Base-by-base conservation (phyloP, 2,329 filamentous ascomycete species). In the Microsporum audouinii region DNA sequence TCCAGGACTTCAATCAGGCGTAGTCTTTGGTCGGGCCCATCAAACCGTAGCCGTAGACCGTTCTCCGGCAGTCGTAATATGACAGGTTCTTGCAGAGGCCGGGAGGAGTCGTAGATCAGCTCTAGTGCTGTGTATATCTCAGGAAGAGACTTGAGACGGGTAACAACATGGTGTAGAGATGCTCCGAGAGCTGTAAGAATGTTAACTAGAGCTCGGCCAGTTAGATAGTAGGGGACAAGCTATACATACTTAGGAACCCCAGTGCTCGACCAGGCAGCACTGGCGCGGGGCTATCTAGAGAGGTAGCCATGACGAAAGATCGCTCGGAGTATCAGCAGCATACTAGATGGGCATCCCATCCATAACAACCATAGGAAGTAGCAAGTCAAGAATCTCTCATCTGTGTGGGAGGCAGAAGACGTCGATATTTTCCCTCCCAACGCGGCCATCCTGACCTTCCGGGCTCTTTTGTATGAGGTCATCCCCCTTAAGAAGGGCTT, bases 1-100 rank as follows among this genome's bases (percentile, higher is more conserved):
- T 97, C 91, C 60, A 89, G 76, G 5, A 97, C 84, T 73, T 99
- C 94, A 67, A 99, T 89, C 63, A 99, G 77, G 2, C 94, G 88
- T 47, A 99, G 78, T 39, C 92, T 85, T 74, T 99, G 94, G 69
- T 97, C 91, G 2, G 89, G 86, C 0, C 91, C 94, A 71, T 99
- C 94, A 71, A 99, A 99, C 47, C 89, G 89, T 59, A 99, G 77
- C 10, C 92, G 88, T 34, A 99, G 74, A 33, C 94, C 94, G 75
- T 97, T 99, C 2, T 84, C 82, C 0, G 91, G 88, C 2, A 99
- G 82, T 17, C 80, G 81, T 60, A 97, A 75, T 49, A 89, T 78
- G 17, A 96, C 82, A 0, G 91, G 89, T 33, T 89, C 83, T 36
- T 80, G 80, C 38, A 96, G 81, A 2, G 94, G 92, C 10, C 84